Conservation (phyloP, 1,284 basidiomycete species). For the Wallemia ichthyophaga region DNA sequence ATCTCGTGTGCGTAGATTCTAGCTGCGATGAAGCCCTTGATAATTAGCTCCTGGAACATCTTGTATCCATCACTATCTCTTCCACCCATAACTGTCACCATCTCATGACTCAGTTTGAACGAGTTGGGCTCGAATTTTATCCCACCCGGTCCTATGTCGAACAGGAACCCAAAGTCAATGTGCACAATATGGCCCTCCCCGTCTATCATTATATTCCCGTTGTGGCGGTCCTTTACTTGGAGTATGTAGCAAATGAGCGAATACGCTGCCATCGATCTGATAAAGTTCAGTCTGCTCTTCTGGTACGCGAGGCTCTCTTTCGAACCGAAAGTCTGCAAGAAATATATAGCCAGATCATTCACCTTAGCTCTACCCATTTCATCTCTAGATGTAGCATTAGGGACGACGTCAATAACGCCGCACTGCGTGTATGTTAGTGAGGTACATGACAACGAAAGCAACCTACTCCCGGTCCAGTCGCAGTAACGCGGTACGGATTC, state of each 20-base stretch:
- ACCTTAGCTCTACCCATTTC: constrained; percentile 98
- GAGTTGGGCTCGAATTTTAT: constrained; percentile 91
- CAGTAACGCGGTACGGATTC: constrained; percentile 87
- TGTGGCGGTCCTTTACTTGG: constrained; percentile 92
- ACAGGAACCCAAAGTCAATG: constrained; percentile 91
- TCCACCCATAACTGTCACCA: constrained; percentile 93
- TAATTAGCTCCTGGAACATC: constrained; percentile 70
- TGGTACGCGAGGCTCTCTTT: constrained; percentile 73
- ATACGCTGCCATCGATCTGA: constrained; percentile 97
- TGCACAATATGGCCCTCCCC: constrained; percentile 86
- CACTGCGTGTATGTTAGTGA: constrained; percentile 25
- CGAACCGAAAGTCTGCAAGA: constrained; percentile 75
- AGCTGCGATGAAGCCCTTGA: constrained; percentile 86
- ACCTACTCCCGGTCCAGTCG: constrained; percentile 73
- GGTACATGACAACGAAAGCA: neutral
- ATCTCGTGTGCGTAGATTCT: constrained; percentile 72
- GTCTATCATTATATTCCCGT: constrained; percentile 98
- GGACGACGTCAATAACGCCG: constrained; percentile 95
- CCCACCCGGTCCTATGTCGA: constrained; percentile 67
- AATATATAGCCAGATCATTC: constrained; percentile 82
- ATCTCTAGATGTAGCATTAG: constrained; percentile 88
- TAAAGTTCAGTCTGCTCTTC: constrained; percentile 74
- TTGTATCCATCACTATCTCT: constrained; percentile 71
- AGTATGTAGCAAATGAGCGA: constrained; percentile 94
- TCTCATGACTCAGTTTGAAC: constrained; percentile 95